A percentile compares a stretch with the other conserved stretches of the same genome.
phyloP scores from a whole-genome alignment of 768 basidiomycete species.

The Hortiboletus campestris region DNA sequence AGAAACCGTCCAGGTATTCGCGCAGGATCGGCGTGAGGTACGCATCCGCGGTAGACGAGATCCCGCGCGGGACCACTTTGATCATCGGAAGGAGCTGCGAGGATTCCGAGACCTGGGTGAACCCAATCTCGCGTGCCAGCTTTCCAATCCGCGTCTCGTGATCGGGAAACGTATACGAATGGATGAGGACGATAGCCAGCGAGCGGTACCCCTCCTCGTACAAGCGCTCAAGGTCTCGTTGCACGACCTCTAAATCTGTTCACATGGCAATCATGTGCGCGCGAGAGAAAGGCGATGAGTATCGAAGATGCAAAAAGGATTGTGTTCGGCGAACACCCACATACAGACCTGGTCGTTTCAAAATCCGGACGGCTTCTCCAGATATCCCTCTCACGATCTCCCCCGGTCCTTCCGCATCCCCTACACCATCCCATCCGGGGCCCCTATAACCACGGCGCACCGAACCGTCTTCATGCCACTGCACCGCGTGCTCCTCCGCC shows the following conservation, averaged over 20 bases:
- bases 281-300: background rate
- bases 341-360: constrained; percentile 60
- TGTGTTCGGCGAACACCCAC: background rate
- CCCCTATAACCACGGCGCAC: constrained; percentile 70
- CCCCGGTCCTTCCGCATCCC: constrained; percentile 74
- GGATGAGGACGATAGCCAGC: constrained; percentile 84
- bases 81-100: constrained; percentile 90
- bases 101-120: constrained; percentile 85
- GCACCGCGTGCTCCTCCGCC: constrained; percentile 69
- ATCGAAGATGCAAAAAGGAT: background rate
- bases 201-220: constrained; percentile 85
- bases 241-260: constrained; percentile 53
- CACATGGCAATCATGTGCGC: background rate
- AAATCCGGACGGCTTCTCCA: constrained; percentile 85
- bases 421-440: constrained; percentile 69
- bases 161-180: constrained; percentile 88
- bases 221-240: constrained; percentile 62
- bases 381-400: constrained; percentile 79
- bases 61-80: constrained; percentile 91
- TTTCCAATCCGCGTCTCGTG: constrained; percentile 76
- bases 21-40: constrained; percentile 89
- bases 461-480: constrained; percentile 72
- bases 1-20: constrained; percentile 89
- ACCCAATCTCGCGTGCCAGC: constrained; percentile 79
- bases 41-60: constrained; percentile 91